These are phyloP conservation scores for Discostella stelligeroides DNA, from an alignment of 108 stramenopile species.

Conservation along the genomic window DNA sequence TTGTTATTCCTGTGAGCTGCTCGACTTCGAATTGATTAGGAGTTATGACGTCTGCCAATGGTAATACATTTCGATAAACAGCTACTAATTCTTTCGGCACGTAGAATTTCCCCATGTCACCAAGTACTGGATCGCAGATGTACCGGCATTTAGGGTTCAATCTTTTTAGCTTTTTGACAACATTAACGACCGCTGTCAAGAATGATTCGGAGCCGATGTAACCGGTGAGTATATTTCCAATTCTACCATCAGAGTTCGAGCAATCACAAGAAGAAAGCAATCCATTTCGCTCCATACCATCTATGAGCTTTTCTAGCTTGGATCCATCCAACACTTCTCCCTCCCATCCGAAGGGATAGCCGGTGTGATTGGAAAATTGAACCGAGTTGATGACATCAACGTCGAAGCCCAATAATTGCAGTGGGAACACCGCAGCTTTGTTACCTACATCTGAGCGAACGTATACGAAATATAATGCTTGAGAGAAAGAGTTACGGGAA, in stretches of 20 bases:
- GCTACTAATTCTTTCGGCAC: constrained; percentile 83
- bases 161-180: constrained; percentile 62
- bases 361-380: constrained; percentile 97
- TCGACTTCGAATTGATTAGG: constrained; percentile 99
- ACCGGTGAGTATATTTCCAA: constrained; percentile 93
- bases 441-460: constrained; percentile 91
- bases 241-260: constrained; percentile 16
- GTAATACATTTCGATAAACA: constrained; percentile 71
- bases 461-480: constrained; percentile 10
- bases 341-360: constrained; percentile 78
- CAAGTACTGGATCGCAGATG: constrained; percentile 87
- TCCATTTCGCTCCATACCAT: constrained; percentile 88
- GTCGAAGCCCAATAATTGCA: constrained; percentile 98
- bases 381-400: constrained; percentile 96
- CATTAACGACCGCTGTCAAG: constrained; percentile 80
- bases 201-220: constrained; percentile 97
- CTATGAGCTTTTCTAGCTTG: constrained; percentile 67
- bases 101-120: constrained; percentile 90
- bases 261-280: constrained; percentile 55
- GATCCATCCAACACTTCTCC: constrained; percentile 92
- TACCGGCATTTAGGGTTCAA: constrained; percentile 54
- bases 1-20: constrained; percentile 87
- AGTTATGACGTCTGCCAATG: constrained; percentile 92
- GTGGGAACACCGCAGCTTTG: constrained; percentile 95
- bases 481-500: background rate